phyloP scores from a whole-genome alignment of 2,329 filamentous ascomycete species.

The Diaporthe citriasiana region DNA sequence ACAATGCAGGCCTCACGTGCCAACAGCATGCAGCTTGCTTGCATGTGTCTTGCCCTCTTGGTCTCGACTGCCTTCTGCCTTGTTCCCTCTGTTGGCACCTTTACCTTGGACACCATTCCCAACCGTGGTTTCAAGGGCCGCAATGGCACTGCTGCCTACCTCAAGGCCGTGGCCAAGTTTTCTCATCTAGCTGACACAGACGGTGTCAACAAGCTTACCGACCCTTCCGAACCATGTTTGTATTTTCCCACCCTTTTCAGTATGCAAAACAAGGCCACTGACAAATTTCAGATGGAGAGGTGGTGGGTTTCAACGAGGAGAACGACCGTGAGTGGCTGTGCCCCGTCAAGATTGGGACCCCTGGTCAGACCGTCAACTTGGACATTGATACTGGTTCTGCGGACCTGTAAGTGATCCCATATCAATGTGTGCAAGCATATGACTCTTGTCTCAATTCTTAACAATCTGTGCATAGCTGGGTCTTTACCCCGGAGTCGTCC shows the following conservation, averaged over 20 bases:
- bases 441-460: not conserved
- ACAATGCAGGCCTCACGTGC: conserved; percentile 33
- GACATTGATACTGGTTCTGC: conserved; percentile 79
- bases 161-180: conserved; percentile 46
- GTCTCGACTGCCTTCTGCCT: conserved; percentile 20
- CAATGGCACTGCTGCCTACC: conserved; percentile 50
- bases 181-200: conserved; percentile 56
- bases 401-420: conserved; percentile 71
- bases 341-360: conserved; percentile 73
- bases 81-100: conserved; percentile 41
- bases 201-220: conserved; percentile 44
- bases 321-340: conserved; percentile 71
- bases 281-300: conserved; percentile 42
- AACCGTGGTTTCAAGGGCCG: conserved; percentile 52
- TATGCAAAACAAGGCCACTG: conserved; percentile 28
- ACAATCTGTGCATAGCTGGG: conserved; percentile 59
- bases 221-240: not conserved
- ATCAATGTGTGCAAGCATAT: not conserved
- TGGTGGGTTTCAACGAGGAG: conserved; percentile 45
- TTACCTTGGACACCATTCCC: conserved; percentile 51
- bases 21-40: conserved; percentile 30
- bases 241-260: conserved; percentile 41
- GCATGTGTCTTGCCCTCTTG: conserved; percentile 39
- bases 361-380: conserved; percentile 70
- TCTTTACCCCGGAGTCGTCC: conserved; percentile 62